Evolutionary conservation across 306 rosid species (phyloP).

Genomic region (Sicyos edulis): DNA sequence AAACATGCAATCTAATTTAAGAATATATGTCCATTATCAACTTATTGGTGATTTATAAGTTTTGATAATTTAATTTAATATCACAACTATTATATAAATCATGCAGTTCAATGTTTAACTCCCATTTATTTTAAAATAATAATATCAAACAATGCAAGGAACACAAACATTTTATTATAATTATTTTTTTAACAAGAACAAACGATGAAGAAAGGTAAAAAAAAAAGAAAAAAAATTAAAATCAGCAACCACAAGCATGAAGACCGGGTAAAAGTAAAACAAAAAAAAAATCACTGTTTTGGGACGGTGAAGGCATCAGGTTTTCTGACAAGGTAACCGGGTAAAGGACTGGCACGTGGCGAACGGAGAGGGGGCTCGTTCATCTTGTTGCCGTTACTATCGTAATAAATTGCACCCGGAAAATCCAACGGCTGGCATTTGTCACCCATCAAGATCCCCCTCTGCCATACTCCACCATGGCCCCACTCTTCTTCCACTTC

Average conservation of each 20-base stretch:
- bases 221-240: not conserved
- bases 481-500: conserved; percentile 45
- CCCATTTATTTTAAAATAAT: no score
- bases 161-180: not conserved
- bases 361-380: conserved; percentile 51
- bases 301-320: not conserved
- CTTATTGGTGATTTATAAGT: no score
- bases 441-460: conserved; percentile 75
- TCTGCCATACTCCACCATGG: conserved; percentile 92
- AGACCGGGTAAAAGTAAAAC: not conserved
- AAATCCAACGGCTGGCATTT: conserved; percentile 83
- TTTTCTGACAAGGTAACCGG: conserved; percentile 50
- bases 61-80: no score
- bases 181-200: no score
- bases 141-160: no score
- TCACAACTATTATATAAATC: no score
- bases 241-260: not conserved
- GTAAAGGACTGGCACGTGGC: conserved; percentile 88
- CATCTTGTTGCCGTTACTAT: conserved; percentile 45
- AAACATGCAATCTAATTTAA: no score
- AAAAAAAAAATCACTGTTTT: not conserved
- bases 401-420: conserved; percentile 71
- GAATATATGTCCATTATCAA: no score
- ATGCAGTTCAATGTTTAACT: no score
- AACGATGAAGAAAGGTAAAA: not conserved